Evolutionary conservation across 768 basidiomycete species (phyloP), one percentile per base, ranked within the genome.

Genomic region (Hypsizygus marmoreus): DNA sequence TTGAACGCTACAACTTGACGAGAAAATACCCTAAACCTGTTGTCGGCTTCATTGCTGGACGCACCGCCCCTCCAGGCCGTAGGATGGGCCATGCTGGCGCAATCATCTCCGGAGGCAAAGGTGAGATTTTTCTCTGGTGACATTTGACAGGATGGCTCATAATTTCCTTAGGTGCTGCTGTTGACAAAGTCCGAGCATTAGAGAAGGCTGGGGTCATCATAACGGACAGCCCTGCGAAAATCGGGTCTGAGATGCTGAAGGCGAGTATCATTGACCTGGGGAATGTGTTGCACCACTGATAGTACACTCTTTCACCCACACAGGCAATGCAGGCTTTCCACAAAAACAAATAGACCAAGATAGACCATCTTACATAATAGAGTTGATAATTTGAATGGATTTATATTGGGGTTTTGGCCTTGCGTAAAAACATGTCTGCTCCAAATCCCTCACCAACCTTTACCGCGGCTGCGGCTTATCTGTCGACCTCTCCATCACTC

Each of bases 31-130:
- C 91, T 46, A 99, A 99, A 70, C 97, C 97, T 38, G 93, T 98
- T 26, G 92, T 99, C 45, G 91, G 88, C 29, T 99, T 99, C 71
- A 97, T 99, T 61, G 97, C 97, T 45, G 97, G 97, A 39, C 86
- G 91, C 48, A 98, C 97, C 45, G 97, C 97, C 32, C 97, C 97
- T 42, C 97, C 97, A 29, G 97, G 97, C 30, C 79, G 97, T 60
- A 87, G 97, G 56, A 99, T 98, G 95, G 93, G 95, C 36, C 94
- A 97, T 62, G 94, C 95, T 47, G 97, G 97, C 55, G 97, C 97
- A 51, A 98, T 98, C 66, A 97, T 98, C 51, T 85, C 91, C 41
- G 97, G 97, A 51, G 97, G 97, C 33, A 99, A 98, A 76, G 97
- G 95, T 81, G 42, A 57, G 73, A 40, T 28, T 38, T 13, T n/a